Conservation (phyloP, 495 filamentous ascomycete species). For the Neurospora sp. region DNA sequence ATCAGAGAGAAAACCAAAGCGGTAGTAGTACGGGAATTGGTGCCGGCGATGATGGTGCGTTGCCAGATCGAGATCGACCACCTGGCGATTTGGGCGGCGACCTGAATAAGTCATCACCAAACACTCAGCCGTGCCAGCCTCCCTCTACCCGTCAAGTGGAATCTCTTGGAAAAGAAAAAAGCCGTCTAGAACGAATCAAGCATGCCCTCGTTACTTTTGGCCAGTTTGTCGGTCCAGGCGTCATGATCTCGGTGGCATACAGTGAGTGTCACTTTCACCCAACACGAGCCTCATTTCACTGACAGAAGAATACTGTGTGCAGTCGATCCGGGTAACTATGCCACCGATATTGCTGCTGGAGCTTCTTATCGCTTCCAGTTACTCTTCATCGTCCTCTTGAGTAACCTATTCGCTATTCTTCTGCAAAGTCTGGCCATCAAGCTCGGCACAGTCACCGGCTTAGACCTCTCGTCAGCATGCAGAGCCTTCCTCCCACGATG, state of each 20-base stretch:
- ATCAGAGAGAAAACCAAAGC: slow-evolving; percentile 25
- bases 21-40: slow-evolving; percentile 1
- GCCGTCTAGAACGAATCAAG: slow-evolving; percentile 16
- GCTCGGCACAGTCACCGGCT: slow-evolving; percentile 73
- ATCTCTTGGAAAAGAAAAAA: neutral
- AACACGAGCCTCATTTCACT: slow-evolving; percentile 13
- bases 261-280: slow-evolving; percentile 22
- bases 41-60: neutral
- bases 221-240: slow-evolving; percentile 78
- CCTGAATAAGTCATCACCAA: neutral
- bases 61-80: neutral
- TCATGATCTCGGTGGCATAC: slow-evolving; percentile 68
- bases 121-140: neutral
- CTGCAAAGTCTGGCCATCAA: slow-evolving; percentile 76
- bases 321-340: slow-evolving; percentile 80
- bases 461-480: slow-evolving; percentile 73
- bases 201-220: slow-evolving; percentile 49
- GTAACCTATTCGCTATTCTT: slow-evolving; percentile 77
- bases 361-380: slow-evolving; percentile 54
- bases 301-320: slow-evolving; percentile 11
- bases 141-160: neutral
- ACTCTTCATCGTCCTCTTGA: slow-evolving; percentile 72
- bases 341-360: slow-evolving; percentile 71
- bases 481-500: slow-evolving; percentile 65
- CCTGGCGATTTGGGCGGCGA: neutral